These are phyloP conservation scores for Picochlorum sp. DNA, from an alignment of 139 green algal species.

Conservation along the genomic window DNA sequence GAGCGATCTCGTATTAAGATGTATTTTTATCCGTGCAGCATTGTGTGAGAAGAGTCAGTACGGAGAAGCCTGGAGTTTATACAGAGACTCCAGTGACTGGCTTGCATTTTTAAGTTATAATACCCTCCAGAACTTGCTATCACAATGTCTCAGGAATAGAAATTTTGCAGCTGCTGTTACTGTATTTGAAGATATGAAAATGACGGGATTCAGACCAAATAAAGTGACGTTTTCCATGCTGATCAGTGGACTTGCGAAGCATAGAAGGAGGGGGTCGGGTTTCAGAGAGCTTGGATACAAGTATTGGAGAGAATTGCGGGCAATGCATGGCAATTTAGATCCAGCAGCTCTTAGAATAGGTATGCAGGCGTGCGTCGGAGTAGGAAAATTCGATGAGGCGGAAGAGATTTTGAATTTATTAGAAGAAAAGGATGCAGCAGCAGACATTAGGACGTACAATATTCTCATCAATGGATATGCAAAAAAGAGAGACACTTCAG, in stretches of 20 bases:
- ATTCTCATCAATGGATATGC: slow-evolving; percentile 47
- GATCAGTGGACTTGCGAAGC: slow-evolving; percentile 40
- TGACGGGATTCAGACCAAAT: slow-evolving; percentile 22
- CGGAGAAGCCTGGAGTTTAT: slow-evolving; percentile 13
- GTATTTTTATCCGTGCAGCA: not conserved
- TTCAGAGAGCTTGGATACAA: slow-evolving; percentile 31
- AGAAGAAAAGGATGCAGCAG: not conserved
- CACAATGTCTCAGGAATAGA: slow-evolving; percentile 12
- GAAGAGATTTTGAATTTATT: slow-evolving; percentile 30
- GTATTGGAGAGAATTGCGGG: slow-evolving; percentile 47
- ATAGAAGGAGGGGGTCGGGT: slow-evolving; percentile 25
- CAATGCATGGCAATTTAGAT: not conserved
- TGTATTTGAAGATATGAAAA: slow-evolving; percentile 31
- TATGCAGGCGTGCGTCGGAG: slow-evolving; percentile 49
- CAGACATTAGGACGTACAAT: slow-evolving; percentile 48
- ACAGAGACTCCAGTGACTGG: not conserved
- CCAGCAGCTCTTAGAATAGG: slow-evolving; percentile 24
- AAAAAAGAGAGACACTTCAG: slow-evolving; percentile 14
- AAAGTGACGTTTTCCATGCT: slow-evolving; percentile 37
- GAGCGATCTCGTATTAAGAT: not conserved
- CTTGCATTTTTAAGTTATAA: slow-evolving; percentile 21
- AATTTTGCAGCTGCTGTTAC: slow-evolving; percentile 27
- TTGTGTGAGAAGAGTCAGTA: slow-evolving; percentile 10
- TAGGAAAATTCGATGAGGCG: slow-evolving; percentile 38
- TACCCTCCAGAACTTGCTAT: slow-evolving; percentile 31